A percentile compares a stretch with the other conserved stretches of the same genome.
Evolutionary conservation across 345 rosid genomes (phyloP).

Genomic region (Geranium rotundifolium): DNA sequence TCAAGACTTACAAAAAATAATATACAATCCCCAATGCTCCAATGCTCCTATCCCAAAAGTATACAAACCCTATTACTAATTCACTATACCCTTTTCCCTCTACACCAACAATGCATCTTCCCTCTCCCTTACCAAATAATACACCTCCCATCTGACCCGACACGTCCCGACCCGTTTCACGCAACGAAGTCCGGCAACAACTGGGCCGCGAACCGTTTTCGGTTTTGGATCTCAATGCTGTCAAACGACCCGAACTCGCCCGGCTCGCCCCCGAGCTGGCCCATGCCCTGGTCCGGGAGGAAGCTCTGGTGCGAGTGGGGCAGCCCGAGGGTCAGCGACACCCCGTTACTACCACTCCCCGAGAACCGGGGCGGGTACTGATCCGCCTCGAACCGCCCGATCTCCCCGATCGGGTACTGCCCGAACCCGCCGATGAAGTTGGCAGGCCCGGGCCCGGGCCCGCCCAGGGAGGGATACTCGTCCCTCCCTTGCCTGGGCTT

Average conservation of each 20-base stretch:
- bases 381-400: conserved; percentile 30
- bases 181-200: conserved; percentile 85
- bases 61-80: not conserved
- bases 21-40: conserved; percentile 2
- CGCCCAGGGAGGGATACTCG: conserved; percentile 54
- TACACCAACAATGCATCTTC: not conserved
- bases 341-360: conserved; percentile 75
- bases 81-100: not conserved
- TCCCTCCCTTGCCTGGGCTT: not conserved
- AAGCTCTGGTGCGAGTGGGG: not conserved
- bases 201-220: conserved; percentile 82
- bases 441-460: conserved; percentile 20
- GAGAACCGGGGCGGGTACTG: conserved; percentile 17
- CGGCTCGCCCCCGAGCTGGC: conserved; percentile 56
- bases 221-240: conserved; percentile 58
- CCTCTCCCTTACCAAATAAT: no score
- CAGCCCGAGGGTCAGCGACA: conserved; percentile 13
- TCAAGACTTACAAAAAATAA: not conserved
- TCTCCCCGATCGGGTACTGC: conserved; percentile 19
- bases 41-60: not conserved
- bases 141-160: no score
- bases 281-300: conserved; percentile 32
- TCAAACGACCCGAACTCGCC: conserved; percentile 51
- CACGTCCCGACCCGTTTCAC: no score
- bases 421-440: conserved; percentile 2